Evolutionary conservation across 352 stramenopile species (phyloP), one percentile per base, ranked within the genome.

Genomic region (Plasmopara viticola): DNA sequence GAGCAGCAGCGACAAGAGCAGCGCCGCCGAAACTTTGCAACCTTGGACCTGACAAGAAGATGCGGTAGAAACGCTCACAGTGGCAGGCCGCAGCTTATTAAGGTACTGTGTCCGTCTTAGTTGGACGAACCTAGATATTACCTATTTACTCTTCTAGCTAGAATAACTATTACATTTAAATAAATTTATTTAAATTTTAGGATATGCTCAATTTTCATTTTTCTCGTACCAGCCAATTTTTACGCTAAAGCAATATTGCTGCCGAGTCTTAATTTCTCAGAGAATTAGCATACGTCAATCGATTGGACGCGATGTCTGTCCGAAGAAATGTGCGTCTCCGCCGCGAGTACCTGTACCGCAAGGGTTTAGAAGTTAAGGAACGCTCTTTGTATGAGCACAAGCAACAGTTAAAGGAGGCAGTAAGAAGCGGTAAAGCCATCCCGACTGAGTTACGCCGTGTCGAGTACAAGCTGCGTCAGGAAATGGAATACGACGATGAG

Each of bases 341-440:
- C 42, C 95, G 97, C 60, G 97, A 99, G 74, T 99, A 99, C 68
- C 75, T 99, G 54, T 99, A 99, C 72, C 86, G 95, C 67, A 99
- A 99, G 84, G 92, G 86, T 7, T 80, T 99, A 15, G 95, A 99
- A 57, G 91, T 94, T 56, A 92, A 96, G 60, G 90, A 99, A 68
- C 88, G 89, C 37, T 78, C 87, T 14, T 71, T 92, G 50, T 98
- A 99, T 63, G 96, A 99, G 65, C 87, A 98, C 74, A 99, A 99
- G 79, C 83, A 89, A 51, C 78, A 96, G 58, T 84, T 99, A 15
- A 95, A 97, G 51, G 84, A 98, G 58, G 96, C 96, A 38, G 83
- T 95, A 18, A 81, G 78, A 48, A 86, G 76, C 72, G 97, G 96
- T 48, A 99, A 98, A 74, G 63, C 95, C 29, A 94, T 99, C 44